Base-by-base conservation (phyloP, 345 rosid species). In the Erucastrum elatum region DNA sequence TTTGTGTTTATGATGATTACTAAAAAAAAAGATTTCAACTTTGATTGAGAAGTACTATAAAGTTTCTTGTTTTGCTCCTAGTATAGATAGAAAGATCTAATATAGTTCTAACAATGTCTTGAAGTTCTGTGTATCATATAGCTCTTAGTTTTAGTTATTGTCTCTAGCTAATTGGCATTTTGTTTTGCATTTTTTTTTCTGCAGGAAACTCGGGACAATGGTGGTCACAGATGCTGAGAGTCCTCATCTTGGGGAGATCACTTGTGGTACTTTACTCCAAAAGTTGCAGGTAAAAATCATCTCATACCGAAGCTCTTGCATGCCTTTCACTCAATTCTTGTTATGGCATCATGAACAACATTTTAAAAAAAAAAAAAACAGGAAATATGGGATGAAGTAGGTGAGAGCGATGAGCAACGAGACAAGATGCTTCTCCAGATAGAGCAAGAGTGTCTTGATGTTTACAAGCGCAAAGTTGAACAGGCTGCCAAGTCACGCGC, bases 341-440 rank as follows among this genome's bases (percentile, higher is more conserved):
- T 49, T 0, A 7, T 49, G 56, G 17, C 53, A 12, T 29, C 21
- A 21, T 29, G 9, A n/a, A 31, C 30, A 17, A 11, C 73, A 25
- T 77, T 60, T 53, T 49, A 3, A 4, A 4, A 29, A 29, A 29
- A 29, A 29, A 29, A 5, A 13, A 13, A 49, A 49, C 65, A 96
- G 99, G 95, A 90, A 89, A 91, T 96, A 25, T 96, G 99, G 99
- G 98, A 96, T 85, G 99, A 96, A 84, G 98, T 96, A 72, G 99
- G 99, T 78, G 99, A 96, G 86, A 84, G 72, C 26, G 98, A 96
- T 49, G 98, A 88, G 78, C 90, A 96, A 63, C 82, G 98, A 78
- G 97, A 96, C 85, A 91, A 87, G 86, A 65, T 91, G 95, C 95
- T 96, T 79, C 92, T 93, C 77, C 97, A 89, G 84, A 89, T 96